Conservation (phyloP, 2,329 filamentous ascomycete genomes). For the Rhynchosporium secalis region DNA sequence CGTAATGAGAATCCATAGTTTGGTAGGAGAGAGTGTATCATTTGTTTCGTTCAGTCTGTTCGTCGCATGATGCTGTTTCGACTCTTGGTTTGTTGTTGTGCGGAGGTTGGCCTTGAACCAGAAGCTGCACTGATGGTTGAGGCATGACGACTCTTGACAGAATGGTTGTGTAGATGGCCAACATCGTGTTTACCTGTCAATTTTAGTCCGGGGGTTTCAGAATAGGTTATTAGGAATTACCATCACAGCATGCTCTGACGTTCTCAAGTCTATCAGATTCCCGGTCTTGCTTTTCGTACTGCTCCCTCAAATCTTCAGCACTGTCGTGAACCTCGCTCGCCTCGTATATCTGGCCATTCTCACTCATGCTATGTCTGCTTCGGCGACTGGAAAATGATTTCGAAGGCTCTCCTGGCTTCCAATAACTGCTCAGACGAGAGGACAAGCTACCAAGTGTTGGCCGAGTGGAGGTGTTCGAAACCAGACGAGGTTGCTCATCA, state of each 20-base stretch:
- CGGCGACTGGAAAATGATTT: constrained; percentile 48
- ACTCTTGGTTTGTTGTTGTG: constrained; percentile 20
- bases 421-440: constrained; percentile 62
- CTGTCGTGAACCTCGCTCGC: constrained; percentile 67
- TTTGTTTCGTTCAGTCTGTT: constrained; percentile 26
- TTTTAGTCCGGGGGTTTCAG: constrained; percentile 27
- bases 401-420: constrained; percentile 43
- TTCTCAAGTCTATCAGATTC: constrained; percentile 86
- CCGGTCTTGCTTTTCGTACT: constrained; percentile 76
- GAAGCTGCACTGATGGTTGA: constrained; percentile 26
- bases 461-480: constrained; percentile 34
- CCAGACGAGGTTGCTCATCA: constrained; percentile 32
- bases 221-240: constrained; percentile 54
- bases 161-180: constrained; percentile 53
- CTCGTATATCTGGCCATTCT: constrained; percentile 50
- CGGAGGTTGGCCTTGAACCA: constrained; percentile 20
- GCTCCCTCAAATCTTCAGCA: constrained; percentile 77
- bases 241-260: constrained; percentile 95
- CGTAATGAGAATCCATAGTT: constrained; percentile 26
- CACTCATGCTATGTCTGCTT: constrained; percentile 50
- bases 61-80: constrained; percentile 31
- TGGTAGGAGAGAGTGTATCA: constrained; percentile 12
- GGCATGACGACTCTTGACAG: constrained; percentile 47
- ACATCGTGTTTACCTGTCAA: constrained; percentile 73
- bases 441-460: constrained; percentile 52